phyloP scores from a whole-genome alignment of 2,329 filamentous ascomycete species.

The Tolypocladium guangdongense region DNA sequence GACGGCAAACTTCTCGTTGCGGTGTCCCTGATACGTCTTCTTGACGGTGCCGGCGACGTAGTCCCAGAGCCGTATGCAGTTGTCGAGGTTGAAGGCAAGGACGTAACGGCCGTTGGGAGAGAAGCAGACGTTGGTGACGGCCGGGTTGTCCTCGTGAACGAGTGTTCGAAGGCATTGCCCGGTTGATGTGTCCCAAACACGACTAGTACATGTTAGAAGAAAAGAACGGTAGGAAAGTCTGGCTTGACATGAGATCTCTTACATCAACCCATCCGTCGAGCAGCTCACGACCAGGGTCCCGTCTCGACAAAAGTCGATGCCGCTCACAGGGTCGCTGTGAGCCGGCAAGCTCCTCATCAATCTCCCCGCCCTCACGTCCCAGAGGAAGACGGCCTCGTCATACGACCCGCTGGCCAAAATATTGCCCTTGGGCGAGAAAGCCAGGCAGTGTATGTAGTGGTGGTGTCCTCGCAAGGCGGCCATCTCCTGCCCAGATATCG shows the following conservation, averaged over 20 bases:
- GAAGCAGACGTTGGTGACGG: conserved; percentile 83
- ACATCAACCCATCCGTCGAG: conserved; percentile 82
- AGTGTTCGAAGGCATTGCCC: conserved; percentile 92
- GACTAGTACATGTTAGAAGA: conserved; percentile 30
- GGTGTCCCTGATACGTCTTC: conserved; percentile 94
- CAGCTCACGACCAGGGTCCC: conserved; percentile 89
- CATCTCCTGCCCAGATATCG: conserved; percentile 27
- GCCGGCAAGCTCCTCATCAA: conserved; percentile 87
- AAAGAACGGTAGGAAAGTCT: neutral
- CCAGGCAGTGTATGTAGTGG: conserved; percentile 89
- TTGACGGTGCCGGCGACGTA: conserved; percentile 85
- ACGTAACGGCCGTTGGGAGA: conserved; percentile 90
- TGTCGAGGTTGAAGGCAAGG: conserved; percentile 84
- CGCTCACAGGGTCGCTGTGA: conserved; percentile 87
- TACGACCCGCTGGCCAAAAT: conserved; percentile 93
- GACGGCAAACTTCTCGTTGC: conserved; percentile 76
- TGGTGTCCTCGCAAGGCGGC: conserved; percentile 72
- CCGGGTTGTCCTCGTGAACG: conserved; percentile 91
- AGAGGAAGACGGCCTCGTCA: conserved; percentile 93
- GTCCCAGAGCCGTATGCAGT: conserved; percentile 85
- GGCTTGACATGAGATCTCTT: conserved; percentile 17
- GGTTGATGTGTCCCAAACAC: conserved; percentile 92
- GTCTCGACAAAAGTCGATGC: conserved; percentile 86
- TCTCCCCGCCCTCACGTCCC: conserved; percentile 82
- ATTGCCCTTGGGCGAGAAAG: conserved; percentile 96